Percentiles rank a stretch among this genome's conserved stretches.
Conservation (phyloP, 2,329 filamentous ascomycete species). For the Neofusicoccum sp. region DNA sequence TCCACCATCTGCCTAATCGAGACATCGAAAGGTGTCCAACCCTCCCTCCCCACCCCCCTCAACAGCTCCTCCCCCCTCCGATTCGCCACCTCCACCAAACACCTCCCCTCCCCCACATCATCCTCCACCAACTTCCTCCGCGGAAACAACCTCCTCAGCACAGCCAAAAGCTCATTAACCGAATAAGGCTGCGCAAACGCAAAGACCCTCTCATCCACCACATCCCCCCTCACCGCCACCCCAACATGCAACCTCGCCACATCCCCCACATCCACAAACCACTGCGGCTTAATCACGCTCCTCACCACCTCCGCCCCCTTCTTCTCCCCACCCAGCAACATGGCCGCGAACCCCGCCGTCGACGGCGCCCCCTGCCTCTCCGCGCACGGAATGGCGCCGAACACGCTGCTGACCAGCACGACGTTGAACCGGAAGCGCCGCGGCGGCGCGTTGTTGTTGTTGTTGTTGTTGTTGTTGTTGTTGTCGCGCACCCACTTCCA, state of each 20-base stretch:
- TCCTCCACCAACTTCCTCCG: slow-evolving; percentile 17
- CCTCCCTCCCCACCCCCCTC: slow-evolving; percentile 19
- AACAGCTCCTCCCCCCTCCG: slow-evolving; percentile 15
- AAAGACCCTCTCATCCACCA: slow-evolving; percentile 21
- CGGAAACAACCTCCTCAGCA: slow-evolving; percentile 16
- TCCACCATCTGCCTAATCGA: slow-evolving; percentile 17
- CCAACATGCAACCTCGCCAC: slow-evolving; percentile 22
- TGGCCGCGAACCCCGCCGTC: slow-evolving; percentile 20
- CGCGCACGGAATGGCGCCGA: slow-evolving; percentile 21
- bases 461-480: too few relatives aligned
- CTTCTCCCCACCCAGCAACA: slow-evolving; percentile 19
- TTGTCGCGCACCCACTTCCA: slow-evolving; percentile 20
- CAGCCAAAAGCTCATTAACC: slow-evolving; percentile 19
- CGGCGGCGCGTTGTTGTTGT: too few relatives aligned
- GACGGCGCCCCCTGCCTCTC: slow-evolving; percentile 20
- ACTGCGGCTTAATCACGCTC: slow-evolving; percentile 6
- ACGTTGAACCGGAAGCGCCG: slow-evolving; percentile 21
- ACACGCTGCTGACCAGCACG: slow-evolving; percentile 19
- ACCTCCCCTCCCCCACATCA: slow-evolving; percentile 18
- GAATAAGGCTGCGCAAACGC: slow-evolving; percentile 21
- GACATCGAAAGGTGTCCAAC: slow-evolving; percentile 20
- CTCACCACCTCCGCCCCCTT: slow-evolving; percentile 15
- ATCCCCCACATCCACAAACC: slow-evolving; percentile 21
- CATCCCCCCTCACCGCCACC: slow-evolving; percentile 20
- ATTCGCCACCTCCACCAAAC: slow-evolving; percentile 15